Conservation (phyloP, 2,329 filamentous ascomycete genomes). For the Scedosporium aurantiacum region DNA sequence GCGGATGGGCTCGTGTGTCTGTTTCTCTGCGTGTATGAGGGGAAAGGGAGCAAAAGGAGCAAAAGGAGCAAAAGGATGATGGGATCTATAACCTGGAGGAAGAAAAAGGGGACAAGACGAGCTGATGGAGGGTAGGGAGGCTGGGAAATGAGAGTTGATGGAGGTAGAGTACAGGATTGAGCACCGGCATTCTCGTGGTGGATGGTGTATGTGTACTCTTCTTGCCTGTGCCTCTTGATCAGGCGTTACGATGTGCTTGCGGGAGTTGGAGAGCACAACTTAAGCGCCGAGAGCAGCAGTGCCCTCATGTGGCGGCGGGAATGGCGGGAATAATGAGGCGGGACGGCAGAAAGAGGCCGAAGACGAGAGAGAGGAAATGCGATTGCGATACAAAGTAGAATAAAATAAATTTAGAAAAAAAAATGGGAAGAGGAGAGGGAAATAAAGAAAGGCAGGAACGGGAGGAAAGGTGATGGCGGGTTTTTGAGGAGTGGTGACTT, state of each 20-base stretch:
- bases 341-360: not conserved
- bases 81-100: not conserved
- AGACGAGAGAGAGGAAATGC: no score
- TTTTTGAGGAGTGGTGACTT: not conserved
- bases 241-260: not conserved
- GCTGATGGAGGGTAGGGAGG: constrained; percentile 1
- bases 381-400: not conserved
- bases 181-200: not conserved
- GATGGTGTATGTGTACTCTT: not conserved
- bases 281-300: not conserved
- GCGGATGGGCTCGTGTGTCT: not conserved
- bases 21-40: not conserved
- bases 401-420: not conserved
- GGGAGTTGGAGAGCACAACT: not conserved
- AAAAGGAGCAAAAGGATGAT: no score
- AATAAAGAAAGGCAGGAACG: not conserved
- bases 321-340: not conserved
- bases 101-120: not conserved
- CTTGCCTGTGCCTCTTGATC: not conserved
- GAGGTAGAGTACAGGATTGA: not conserved
- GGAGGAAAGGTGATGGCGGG: not conserved
- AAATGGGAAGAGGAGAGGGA: not conserved
- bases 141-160: not conserved
- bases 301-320: not conserved
- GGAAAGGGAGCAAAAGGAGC: not conserved